Evolutionary conservation across 441 rosid species (phyloP).

Genomic region (Biscutella laevigata): DNA sequence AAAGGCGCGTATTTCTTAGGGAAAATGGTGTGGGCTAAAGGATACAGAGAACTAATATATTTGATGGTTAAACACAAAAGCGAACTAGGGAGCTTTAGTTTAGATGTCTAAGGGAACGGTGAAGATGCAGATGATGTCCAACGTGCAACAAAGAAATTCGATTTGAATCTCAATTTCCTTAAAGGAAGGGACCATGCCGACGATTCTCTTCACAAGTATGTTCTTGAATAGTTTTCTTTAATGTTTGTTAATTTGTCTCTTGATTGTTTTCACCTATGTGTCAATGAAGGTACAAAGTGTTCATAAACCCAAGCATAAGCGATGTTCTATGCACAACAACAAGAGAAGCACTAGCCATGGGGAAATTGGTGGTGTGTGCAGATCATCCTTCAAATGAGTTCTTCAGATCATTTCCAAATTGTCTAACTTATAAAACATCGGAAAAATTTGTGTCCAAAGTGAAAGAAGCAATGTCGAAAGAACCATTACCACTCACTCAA

Average conservation of each 20-base stretch:
- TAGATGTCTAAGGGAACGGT: constrained; percentile 93
- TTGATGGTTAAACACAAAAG: constrained; percentile 61
- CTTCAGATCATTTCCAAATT: constrained; percentile 89
- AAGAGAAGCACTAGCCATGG: constrained; percentile 99
- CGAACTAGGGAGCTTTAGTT: constrained; percentile 70
- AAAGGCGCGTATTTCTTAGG: constrained; percentile 95
- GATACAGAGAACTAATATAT: constrained; percentile 86
- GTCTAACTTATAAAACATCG: constrained; percentile 77
- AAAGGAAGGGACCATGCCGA: constrained; percentile 95
- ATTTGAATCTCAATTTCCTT: constrained; percentile 72
- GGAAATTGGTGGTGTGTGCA: constrained; percentile 88
- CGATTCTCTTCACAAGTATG: constrained; percentile 82
- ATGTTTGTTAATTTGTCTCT: neutral
- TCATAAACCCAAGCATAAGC: constrained; percentile 90
- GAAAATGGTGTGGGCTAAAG: constrained; percentile 99
- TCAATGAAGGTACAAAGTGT: constrained; percentile 84
- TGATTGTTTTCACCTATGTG: neutral
- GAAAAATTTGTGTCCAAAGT: constrained; percentile 79
- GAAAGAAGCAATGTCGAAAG: constrained; percentile 74
- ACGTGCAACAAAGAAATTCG: constrained; percentile 53
- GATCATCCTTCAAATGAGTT: constrained; percentile 96
- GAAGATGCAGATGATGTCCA: constrained; percentile 88
- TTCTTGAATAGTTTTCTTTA: neutral
- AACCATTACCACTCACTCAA: constrained; percentile 72
- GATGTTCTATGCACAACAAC: constrained; percentile 98